A percentile compares a stretch with the other conserved stretches of the same genome.
Conservation (phyloP, 257 asterid genomes). For the Knoxia roxburghii region DNA sequence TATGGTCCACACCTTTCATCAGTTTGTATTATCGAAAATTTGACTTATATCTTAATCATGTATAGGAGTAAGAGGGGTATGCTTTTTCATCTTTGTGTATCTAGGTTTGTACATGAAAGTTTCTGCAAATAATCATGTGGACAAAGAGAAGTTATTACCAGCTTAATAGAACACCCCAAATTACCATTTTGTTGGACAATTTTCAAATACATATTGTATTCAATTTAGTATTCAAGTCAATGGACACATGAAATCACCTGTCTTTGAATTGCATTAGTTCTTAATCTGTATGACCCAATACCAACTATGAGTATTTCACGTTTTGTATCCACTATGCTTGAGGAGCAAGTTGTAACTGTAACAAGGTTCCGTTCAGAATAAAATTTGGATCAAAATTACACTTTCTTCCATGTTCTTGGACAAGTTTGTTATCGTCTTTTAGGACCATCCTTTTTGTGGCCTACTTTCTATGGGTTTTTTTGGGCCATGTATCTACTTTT, state of each 20-base stretch:
- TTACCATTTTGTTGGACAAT: no score
- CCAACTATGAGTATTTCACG: neutral
- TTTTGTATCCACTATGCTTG: neutral
- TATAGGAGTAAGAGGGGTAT: neutral
- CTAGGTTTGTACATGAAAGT: neutral
- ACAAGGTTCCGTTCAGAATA: neutral
- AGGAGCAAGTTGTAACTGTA: neutral
- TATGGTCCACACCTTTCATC: neutral
- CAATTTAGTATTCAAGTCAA: neutral
- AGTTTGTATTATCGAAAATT: neutral
- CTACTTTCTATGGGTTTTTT: no score
- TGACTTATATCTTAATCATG: neutral
- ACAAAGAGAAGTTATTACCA: neutral
- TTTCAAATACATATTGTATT: neutral
- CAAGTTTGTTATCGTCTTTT: neutral
- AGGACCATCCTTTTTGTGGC: neutral
- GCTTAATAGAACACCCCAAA: neutral
- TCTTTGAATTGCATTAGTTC: neutral
- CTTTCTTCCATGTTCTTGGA: neutral
- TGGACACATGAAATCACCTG: neutral
- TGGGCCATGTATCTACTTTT: neutral
- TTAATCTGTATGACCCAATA: neutral
- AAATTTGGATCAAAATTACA: neutral
- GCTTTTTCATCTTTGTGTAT: neutral
- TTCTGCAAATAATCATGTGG: neutral